Conservation (phyloP, 345 rosid species). For the Laguncularia racemosa region DNA sequence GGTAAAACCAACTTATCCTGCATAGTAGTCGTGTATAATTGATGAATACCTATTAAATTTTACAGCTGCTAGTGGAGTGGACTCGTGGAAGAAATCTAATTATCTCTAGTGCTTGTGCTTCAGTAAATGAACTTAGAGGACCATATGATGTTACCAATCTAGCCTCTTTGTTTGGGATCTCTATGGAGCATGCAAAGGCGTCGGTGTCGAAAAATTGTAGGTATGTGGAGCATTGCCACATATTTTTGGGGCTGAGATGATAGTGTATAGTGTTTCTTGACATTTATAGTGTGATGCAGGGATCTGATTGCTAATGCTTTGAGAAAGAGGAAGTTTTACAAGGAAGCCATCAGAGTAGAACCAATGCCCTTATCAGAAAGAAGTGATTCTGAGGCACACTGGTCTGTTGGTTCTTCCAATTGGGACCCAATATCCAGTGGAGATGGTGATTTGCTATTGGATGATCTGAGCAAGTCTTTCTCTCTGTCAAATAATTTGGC, state of each 20-base stretch:
- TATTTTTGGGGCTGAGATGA: not conserved
- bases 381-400: conserved; percentile 25
- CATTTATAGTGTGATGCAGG: conserved; percentile 22
- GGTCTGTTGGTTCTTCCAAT: conserved; percentile 46
- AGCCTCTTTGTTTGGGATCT: conserved; percentile 62
- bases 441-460: conserved; percentile 74
- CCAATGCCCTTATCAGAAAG: conserved; percentile 27
- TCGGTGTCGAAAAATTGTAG: conserved; percentile 79
- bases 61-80: conserved; percentile 78
- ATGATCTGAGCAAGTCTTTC: conserved; percentile 57
- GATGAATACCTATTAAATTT: not conserved
- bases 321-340: conserved; percentile 62
- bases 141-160: conserved; percentile 79
- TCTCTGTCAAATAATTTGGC: conserved; percentile 23
- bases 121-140: conserved; percentile 73
- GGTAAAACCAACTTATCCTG: too few species aligned
- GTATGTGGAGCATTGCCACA: conserved; percentile 21
- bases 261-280: not conserved
- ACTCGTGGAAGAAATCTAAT: conserved; percentile 77
- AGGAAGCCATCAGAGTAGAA: conserved; percentile 69
- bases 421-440: conserved; percentile 94
- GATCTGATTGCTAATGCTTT: conserved; percentile 50
- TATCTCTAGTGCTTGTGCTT: conserved; percentile 66
- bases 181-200: conserved; percentile 63
- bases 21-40: too few species aligned